These are phyloP conservation scores for Dothideomycetes sp. DNA, from an alignment of 2,329 filamentous ascomycete species.

Conservation along the genomic window DNA sequence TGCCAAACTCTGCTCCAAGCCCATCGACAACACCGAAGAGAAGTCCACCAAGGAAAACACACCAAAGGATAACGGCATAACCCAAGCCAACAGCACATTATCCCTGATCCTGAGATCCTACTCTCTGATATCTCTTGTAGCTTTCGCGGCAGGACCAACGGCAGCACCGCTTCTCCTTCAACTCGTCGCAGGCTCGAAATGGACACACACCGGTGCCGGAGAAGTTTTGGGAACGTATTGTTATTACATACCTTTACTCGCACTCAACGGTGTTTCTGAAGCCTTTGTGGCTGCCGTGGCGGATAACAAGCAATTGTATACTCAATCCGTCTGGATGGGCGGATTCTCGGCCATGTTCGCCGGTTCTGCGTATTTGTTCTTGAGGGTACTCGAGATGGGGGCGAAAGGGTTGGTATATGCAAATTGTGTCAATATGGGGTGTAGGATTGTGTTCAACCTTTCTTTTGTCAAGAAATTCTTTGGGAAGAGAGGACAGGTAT, in stretches of 20 bases:
- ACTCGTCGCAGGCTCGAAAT: slow-evolving; percentile 66
- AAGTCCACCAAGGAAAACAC: slow-evolving; percentile 20
- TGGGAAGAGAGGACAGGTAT: slow-evolving; percentile 29
- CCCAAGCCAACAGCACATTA: slow-evolving; percentile 37
- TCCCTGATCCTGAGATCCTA: slow-evolving; percentile 63
- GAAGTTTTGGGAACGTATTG: slow-evolving; percentile 70
- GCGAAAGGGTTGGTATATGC: slow-evolving; percentile 75
- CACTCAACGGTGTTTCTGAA: slow-evolving; percentile 83
- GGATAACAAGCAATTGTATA: slow-evolving; percentile 61
- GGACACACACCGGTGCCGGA: slow-evolving; percentile 65
- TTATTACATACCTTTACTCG: slow-evolving; percentile 87
- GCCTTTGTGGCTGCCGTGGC: slow-evolving; percentile 88
- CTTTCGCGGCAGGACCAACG: slow-evolving; percentile 63
- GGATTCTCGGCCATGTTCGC: slow-evolving; percentile 71
- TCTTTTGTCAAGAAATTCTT: slow-evolving; percentile 64
- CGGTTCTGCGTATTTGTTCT: slow-evolving; percentile 61
- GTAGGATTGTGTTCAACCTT: slow-evolving; percentile 73
- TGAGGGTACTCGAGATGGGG: slow-evolving; percentile 60
- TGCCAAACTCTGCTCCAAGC: slow-evolving; percentile 57
- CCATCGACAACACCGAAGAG: slow-evolving; percentile 20
- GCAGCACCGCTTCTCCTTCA: slow-evolving; percentile 64
- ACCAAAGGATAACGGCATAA: background rate
- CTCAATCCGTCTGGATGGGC: slow-evolving; percentile 76
- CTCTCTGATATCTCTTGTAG: slow-evolving; percentile 59
- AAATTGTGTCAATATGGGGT: slow-evolving; percentile 82